Conservation (phyloP, 495 filamentous ascomycete genomes). For the Neurospora sublineolata region DNA sequence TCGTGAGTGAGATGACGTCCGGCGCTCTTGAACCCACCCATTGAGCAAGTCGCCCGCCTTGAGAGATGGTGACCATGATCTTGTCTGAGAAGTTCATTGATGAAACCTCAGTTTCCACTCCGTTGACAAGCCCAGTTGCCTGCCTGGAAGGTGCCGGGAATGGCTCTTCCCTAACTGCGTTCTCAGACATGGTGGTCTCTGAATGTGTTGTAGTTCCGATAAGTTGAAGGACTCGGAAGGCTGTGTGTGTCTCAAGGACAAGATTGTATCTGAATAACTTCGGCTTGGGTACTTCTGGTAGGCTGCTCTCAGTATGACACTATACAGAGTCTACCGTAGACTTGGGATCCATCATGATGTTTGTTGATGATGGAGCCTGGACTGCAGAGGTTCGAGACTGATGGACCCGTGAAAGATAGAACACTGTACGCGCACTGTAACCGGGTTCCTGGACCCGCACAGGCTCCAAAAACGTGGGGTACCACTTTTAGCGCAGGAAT, state of each 20-base stretch:
- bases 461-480: background rate
- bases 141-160: constrained; percentile 72
- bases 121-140: constrained; percentile 51
- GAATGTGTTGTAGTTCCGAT: background rate
- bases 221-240: background rate
- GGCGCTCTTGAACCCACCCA: constrained; percentile 52
- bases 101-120: constrained; percentile 59
- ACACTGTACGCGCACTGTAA: background rate
- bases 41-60: constrained; percentile 75
- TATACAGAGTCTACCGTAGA: background rate
- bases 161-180: constrained; percentile 26
- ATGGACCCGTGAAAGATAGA: background rate
- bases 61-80: constrained; percentile 81
- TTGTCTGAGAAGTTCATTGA: constrained; percentile 74
- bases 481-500: constrained; percentile 16
- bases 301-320: background rate
- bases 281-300: background rate
- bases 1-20: background rate
- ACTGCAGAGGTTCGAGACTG: background rate
- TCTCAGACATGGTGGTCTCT: constrained; percentile 13
- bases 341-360: background rate
- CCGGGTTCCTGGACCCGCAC: background rate
- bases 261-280: background rate
- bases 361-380: background rate
- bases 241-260: background rate